Conservation (phyloP, 495 filamentous ascomycete genomes). For the Parmelia sp. region DNA sequence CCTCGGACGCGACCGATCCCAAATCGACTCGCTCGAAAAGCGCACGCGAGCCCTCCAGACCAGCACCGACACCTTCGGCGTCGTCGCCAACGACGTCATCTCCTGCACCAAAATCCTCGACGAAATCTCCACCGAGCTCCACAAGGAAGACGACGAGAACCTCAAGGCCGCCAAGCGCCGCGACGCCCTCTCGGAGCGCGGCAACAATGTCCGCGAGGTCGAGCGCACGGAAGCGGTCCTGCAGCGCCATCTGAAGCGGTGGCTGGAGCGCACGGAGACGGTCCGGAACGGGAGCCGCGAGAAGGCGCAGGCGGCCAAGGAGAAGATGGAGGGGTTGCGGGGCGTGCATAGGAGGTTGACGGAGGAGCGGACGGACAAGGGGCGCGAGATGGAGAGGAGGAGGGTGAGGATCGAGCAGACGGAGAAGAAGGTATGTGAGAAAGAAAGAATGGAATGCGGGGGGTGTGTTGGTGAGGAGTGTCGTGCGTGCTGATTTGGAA, state of each 20-base stretch:
- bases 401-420: conserved; percentile 92
- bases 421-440: conserved; percentile 93
- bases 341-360: conserved; percentile 71
- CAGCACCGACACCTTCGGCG: conserved; percentile 77
- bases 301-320: conserved; percentile 71
- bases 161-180: conserved; percentile 69
- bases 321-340: conserved; percentile 84
- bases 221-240: conserved; percentile 79
- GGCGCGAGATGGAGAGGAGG: conserved; percentile 82
- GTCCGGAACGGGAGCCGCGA: conserved; percentile 69
- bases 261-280: conserved; percentile 77
- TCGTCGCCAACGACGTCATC: conserved; percentile 74
- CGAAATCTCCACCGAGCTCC: conserved; percentile 73
- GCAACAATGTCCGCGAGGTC: conserved; percentile 83
- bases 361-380: conserved; percentile 78
- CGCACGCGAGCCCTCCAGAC: conserved; percentile 85
- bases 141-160: conserved; percentile 85
- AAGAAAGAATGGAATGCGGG: too few species aligned
- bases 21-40: conserved; percentile 81
- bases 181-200: conserved; percentile 79
- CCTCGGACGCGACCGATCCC: conserved; percentile 65
- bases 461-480: background rate
- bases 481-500: conserved; percentile 2
- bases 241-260: conserved; percentile 73
- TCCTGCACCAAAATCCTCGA: conserved; percentile 82